Evolutionary conservation across 208 protist species (phyloP).

Genomic region (Leishmania turanica): DNA sequence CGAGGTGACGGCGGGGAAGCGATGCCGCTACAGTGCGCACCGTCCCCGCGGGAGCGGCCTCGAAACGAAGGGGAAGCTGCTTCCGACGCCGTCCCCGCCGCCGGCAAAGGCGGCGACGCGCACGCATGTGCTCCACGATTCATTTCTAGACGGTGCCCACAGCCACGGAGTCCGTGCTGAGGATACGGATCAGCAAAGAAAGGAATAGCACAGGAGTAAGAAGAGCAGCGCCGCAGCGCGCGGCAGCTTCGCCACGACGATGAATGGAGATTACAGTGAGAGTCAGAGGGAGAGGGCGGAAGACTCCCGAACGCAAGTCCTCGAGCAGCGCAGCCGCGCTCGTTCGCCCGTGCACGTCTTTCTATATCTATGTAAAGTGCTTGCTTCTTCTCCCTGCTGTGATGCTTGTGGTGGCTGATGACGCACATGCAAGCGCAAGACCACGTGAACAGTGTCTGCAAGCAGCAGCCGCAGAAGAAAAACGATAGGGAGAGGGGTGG

Average conservation of each 20-base stretch:
- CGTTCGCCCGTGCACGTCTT: background rate
- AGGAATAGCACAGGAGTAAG: background rate
- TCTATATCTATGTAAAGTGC: background rate
- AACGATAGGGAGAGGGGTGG: background rate
- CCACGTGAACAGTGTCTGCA: background rate
- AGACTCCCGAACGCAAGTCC: background rate
- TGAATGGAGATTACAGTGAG: background rate
- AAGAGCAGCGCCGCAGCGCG: background rate
- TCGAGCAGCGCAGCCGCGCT: background rate
- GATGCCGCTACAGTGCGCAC: background rate
- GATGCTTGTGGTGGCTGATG: background rate
- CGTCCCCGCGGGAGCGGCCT: background rate
- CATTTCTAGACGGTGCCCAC: background rate
- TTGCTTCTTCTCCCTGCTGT: background rate
- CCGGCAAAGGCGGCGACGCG: background rate
- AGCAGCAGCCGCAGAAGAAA: background rate
- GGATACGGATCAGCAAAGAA: background rate
- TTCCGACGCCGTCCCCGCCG: too few relatives aligned
- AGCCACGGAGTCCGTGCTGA: background rate
- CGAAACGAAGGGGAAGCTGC: background rate
- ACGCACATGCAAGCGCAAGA: background rate
- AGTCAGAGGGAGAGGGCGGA: background rate
- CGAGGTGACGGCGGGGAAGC: background rate
- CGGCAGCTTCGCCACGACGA: background rate
- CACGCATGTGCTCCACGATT: background rate